Base-by-base conservation (phyloP, 2,329 filamentous ascomycete species). In the Beauveria sp. region DNA sequence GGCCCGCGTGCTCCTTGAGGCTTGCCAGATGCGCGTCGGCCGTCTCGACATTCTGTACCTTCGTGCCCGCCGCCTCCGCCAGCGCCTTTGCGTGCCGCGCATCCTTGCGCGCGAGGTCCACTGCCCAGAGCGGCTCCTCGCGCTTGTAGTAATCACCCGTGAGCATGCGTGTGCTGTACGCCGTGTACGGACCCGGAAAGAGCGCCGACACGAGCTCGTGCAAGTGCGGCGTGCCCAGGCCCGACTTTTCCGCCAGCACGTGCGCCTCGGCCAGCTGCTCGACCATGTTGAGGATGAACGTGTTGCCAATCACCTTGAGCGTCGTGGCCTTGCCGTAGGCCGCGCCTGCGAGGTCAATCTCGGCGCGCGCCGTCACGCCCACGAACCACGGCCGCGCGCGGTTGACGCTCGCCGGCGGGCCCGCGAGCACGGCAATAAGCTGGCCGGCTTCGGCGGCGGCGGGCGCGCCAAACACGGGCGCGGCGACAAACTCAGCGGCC, bases 271-370 rank as follows among this genome's bases (percentile, higher is more conserved):
- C 86, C 4, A 96, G 77, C 57, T 90, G 82, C 70, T 92, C 88
- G 26, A 93, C 83, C 82, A 93, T 93, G 76, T 90, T 89, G 46
- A 96, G 72, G 67, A 96, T 82, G 71, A 96, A 93, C 0, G 89
- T 90, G 74, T 96, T 96, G 62, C 93, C 92, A 10, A 96, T 81
- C 22, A 96, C 79, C 75, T 96, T 95, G 53, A 96, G 78, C 51
- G 85, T 82, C 1, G 86, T 82, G 5, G 91, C 86, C 58, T 85
- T 84, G 58, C 87, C 84, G 54, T 87, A 86, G 1, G 87, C 82
- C 73, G 90, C 82, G 65, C 82, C 85, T 50, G 81, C 80, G 72
- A 91, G 87, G 70, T 93, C 85, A 63, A 96, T 86, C 65, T 86
- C 83, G 1, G 80, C 82, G 40, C 84, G 81, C 2, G 86, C 83